These are phyloP conservation scores for Aspergillus fumigatus DNA, from an alignment of 2,329 filamentous ascomycete species.

Conservation along the genomic window DNA sequence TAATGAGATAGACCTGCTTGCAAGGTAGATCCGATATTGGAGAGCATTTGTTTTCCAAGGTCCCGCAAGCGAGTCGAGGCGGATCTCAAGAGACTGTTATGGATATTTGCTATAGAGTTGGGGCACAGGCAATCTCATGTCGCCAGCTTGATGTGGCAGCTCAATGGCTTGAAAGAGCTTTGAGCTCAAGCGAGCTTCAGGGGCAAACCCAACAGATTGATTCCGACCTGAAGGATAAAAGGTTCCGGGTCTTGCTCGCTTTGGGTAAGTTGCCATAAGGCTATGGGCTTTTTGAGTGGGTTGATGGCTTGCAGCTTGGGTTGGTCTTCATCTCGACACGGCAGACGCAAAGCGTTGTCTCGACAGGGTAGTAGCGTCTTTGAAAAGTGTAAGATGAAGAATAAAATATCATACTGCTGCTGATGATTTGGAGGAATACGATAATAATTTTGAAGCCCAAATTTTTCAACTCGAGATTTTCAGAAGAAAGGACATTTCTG, in stretches of 20 bases:
- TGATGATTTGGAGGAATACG: slow-evolving; percentile 46
- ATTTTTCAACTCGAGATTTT: slow-evolving; percentile 67
- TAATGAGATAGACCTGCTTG: slow-evolving; percentile 61
- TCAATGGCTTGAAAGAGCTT: slow-evolving; percentile 70
- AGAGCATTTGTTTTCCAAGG: slow-evolving; percentile 69
- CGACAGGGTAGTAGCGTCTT: slow-evolving; percentile 52
- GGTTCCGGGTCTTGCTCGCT: slow-evolving; percentile 62
- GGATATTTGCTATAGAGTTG: slow-evolving; percentile 69
- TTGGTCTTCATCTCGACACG: slow-evolving; percentile 32
- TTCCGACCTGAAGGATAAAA: slow-evolving; percentile 58
- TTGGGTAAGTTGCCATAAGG: slow-evolving; percentile 43
- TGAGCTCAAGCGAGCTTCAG: slow-evolving; percentile 50
- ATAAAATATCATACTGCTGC: neutral
- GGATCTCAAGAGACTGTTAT: slow-evolving; percentile 53
- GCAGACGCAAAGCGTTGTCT: slow-evolving; percentile 49
- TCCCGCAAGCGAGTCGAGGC: slow-evolving; percentile 34
- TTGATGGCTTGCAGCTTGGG: slow-evolving; percentile 23
- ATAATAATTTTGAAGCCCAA: slow-evolving; percentile 60
- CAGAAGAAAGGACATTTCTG: slow-evolving; percentile 26
- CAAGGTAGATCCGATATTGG: slow-evolving; percentile 69
- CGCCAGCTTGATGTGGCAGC: slow-evolving; percentile 53
- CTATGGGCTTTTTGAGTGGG: too few species aligned
- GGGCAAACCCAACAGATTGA: slow-evolving; percentile 55
- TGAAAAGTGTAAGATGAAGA: slow-evolving; percentile 44
- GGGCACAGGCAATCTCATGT: slow-evolving; percentile 53